A percentile compares a stretch with the other conserved stretches of the same genome.
These are phyloP conservation scores for Nigrospora oryzae DNA, from an alignment of 2,329 filamentous ascomycete species.

Conservation along the genomic window DNA sequence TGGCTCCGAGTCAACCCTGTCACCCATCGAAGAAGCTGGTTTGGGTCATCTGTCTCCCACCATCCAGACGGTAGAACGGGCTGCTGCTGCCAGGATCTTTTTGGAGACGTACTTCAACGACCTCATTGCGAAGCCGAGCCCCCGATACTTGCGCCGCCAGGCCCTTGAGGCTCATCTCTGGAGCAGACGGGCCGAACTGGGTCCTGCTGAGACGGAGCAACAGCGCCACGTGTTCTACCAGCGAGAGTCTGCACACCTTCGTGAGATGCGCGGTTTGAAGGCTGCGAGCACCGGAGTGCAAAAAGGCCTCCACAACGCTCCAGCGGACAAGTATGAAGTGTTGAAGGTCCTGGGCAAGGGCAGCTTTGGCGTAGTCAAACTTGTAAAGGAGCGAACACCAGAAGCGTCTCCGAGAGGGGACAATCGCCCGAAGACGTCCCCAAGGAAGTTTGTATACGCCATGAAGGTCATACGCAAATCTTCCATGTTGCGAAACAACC, in stretches of 20 bases:
- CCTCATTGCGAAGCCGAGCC: conserved; percentile 47
- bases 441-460: conserved; percentile 62
- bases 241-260: conserved; percentile 66
- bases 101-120: conserved; percentile 78
- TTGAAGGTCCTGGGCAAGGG: conserved; percentile 83
- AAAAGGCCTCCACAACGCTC: conserved; percentile 34
- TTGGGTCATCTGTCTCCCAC: conserved; percentile 17
- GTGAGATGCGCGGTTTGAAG: conserved; percentile 64
- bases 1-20: conserved; percentile 18
- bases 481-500: conserved; percentile 81
- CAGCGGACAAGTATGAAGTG: conserved; percentile 64
- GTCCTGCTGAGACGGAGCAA: conserved; percentile 44
- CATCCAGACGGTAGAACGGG: conserved; percentile 62
- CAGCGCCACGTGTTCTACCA: conserved; percentile 50
- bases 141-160: conserved; percentile 52
- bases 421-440: neutral
- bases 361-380: conserved; percentile 84
- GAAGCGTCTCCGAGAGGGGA: neutral
- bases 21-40: conserved; percentile 10
- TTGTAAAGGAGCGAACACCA: conserved; percentile 60
- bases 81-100: conserved; percentile 74
- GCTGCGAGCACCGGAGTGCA: conserved; percentile 39
- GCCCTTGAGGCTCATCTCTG: conserved; percentile 58
- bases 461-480: conserved; percentile 98
- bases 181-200: conserved; percentile 36